Percentiles rank a stretch among this genome's conserved stretches.
These are phyloP conservation scores for Ensete ventricosum DNA, from an alignment of 176 grass and related monocot genomes.

Conservation along the genomic window DNA sequence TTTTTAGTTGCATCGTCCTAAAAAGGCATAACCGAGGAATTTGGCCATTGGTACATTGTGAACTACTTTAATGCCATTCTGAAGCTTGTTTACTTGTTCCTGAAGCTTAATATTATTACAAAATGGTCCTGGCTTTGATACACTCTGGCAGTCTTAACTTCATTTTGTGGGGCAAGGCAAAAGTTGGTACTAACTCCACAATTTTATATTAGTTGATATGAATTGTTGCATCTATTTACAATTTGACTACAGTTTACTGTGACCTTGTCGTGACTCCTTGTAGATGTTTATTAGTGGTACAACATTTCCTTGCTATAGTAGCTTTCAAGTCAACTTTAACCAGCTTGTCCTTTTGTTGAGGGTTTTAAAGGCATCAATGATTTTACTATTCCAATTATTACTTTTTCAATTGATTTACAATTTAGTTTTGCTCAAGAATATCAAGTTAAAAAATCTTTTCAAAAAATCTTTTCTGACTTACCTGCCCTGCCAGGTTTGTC, in stretches of 20 bases:
- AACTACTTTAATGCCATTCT: too few species aligned
- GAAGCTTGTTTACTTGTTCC: too few species aligned
- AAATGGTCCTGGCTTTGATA: too few species aligned
- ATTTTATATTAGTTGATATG: not conserved
- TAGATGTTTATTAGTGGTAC: not conserved
- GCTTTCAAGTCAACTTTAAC: not conserved
- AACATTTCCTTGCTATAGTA: not conserved
- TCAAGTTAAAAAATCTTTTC: not conserved
- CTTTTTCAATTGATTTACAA: not conserved
- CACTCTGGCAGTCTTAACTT: too few species aligned
- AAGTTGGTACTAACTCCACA: too few species aligned
- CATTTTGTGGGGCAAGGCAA: too few species aligned
- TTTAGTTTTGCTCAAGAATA: not conserved
- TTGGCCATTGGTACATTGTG: too few species aligned
- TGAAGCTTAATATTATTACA: too few species aligned
- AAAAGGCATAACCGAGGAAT: too few species aligned
- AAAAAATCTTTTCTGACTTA: constrained; percentile 5
- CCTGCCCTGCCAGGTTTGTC: constrained; percentile 73
- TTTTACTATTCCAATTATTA: not conserved
- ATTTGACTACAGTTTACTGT: not conserved
- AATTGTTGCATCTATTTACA: not conserved
- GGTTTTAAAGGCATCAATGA: not conserved
- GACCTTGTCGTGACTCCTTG: not conserved
- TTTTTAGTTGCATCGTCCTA: too few species aligned
- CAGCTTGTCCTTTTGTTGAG: not conserved